Evolutionary conservation across 345 rosid genomes (phyloP), one percentile per base, ranked within the genome.

Genomic region (Euphorbia pulcherrima): DNA sequence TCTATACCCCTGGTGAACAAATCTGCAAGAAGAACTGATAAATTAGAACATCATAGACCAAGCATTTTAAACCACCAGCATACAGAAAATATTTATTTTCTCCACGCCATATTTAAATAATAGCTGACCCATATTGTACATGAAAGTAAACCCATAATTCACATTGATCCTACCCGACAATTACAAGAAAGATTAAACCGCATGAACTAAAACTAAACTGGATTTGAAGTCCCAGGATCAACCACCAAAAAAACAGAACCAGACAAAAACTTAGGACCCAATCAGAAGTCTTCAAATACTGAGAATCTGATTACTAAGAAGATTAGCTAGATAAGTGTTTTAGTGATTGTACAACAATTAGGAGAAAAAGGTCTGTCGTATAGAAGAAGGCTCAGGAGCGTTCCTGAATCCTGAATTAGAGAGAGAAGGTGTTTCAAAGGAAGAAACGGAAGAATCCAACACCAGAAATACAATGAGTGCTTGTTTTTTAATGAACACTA

Each of bases 1-100:
- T 95, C 99, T 75, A 95, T 95, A 60, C 99, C 99, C 74, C 99
- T 88, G 11, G 99, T 95, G 77, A 95, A 95, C 35, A 95, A 81
- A 85, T 95, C 97, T 92, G 92, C 86, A 81, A 0, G 23, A 64
- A 1, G 18, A 18, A 60, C 21, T 2, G 30, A 16, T 0, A 21
- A 4, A 59, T 67, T 26, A 72, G 53, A 6, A 64, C 27, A 64
- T 60, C 7, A 33, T 30, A 54, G n/a, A 35, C 13, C 14, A 70
- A 33, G 23, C 46, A 58, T 29, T 11, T 6, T 41, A 0, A 16
- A 58, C 35, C 16, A 47, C 18, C 6, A 52, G 16, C 23, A 16
- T 9, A 8, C 6, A 40, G 18, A 64, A 29, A 62, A 26, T 10
- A 3, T 40, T 1, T 3, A n/a, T 21, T 53, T 6, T 18, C n/a